Base-by-base conservation (phyloP, 768 basidiomycete species). In the Trametopsis cervina region DNA sequence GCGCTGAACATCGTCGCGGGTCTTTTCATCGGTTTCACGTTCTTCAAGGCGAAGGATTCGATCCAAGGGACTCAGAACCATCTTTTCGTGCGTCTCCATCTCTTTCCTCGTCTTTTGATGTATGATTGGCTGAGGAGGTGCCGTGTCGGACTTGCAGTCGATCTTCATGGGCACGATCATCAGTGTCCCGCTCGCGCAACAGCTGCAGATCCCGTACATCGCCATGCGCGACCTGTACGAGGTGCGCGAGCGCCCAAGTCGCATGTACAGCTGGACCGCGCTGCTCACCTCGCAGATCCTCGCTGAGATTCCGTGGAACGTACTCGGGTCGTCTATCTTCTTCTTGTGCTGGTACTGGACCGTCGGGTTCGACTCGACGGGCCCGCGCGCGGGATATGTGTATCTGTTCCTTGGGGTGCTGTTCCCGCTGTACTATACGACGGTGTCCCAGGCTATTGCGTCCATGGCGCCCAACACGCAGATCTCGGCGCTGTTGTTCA, bases 281-380 rank as follows among this genome's bases (percentile, higher is more conserved):
- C 58, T 68, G 26, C 37, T 67, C 40, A 61, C 64, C 4, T 58
- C 67, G 3, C 67, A 68, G 52, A 54, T 68, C 41, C 48, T 69
- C 26, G 64, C 66, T 26, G 74, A 76, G 57, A 38, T 72, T 1
- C 72, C 72, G 13, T 69, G 71, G 60, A 74, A 74, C 49, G 67
- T 73, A 17, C 13, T 68, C 36, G 60, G 60, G 6, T 66, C 69
- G 0, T 63, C 70, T 7, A 4, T 76, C 17, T 69, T 69, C 59
- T 76, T 71, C 59, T 38, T 69, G 39, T 71, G 70, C 59, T 78
- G 73, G 74, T 77, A 70, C 55, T 76, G 70, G 69, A 64, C 70
- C 6, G 68, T 74, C 42, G 72, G 70, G 3, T 69, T 66, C 53
- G 57, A 61, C 4, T 55, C 60, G 13, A 57, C 62, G 41, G 45